Conservation (phyloP, 139 green algal genomes). For the Choricystis sp. region DNA sequence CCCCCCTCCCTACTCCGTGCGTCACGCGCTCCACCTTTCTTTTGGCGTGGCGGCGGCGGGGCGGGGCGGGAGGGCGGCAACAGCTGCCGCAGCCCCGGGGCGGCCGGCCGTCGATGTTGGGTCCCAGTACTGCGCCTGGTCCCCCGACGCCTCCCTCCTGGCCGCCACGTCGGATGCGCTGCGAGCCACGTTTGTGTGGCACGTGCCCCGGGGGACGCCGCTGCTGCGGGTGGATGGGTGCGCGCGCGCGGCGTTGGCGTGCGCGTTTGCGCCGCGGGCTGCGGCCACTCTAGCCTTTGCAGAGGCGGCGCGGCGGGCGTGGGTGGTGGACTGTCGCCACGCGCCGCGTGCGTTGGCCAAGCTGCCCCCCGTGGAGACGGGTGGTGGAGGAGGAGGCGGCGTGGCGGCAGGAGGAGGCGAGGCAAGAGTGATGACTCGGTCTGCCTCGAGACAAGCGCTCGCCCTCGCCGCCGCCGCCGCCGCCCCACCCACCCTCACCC, state of each 20-base stretch:
- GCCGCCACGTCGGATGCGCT: slow-evolving; percentile 8
- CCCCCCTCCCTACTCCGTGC: neutral
- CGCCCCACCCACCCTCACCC: neutral
- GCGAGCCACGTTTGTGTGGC: slow-evolving; percentile 13
- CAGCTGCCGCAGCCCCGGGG: too few relatives aligned
- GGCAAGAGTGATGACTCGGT: too few relatives aligned
- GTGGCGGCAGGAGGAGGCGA: too few relatives aligned
- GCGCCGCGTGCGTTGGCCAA: neutral
- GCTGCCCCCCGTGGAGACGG: neutral
- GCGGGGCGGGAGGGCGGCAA: too few relatives aligned
- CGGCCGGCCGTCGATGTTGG: neutral
- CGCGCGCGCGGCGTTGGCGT: neutral
- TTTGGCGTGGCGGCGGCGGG: neutral
- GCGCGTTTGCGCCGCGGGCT: slow-evolving; percentile 11
- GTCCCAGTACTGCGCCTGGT: slow-evolving; percentile 14
- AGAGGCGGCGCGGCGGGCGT: slow-evolving; percentile 6
- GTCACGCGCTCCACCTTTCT: neutral
- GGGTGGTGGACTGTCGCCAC: neutral
- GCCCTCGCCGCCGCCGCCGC: too few relatives aligned
- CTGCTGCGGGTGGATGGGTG: slow-evolving; percentile 7
- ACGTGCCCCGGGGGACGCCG: neutral
- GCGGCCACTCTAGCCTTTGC: slow-evolving; percentile 9
- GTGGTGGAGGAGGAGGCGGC: too few relatives aligned
- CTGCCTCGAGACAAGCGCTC: too few relatives aligned
- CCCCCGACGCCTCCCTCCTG: slow-evolving; percentile 7